Evolutionary conservation across 345 rosid genomes (phyloP), one percentile per base, ranked within the genome.

Genomic region (Hypericum androsaemum): DNA sequence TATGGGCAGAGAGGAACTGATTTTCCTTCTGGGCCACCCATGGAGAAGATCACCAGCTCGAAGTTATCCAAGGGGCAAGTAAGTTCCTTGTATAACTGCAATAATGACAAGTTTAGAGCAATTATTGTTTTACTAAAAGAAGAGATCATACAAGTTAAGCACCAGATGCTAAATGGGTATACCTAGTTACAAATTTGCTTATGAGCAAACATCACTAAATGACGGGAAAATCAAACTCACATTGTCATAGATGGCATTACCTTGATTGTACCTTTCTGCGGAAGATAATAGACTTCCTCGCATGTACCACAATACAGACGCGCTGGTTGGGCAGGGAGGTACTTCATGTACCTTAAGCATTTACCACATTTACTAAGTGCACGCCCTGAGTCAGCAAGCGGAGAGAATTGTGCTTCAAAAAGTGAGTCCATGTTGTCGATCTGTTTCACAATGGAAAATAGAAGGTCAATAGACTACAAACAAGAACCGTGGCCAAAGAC

Each of bases 371-470:
- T 90, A 71, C 96, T 86, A 47, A 90, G 78, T 58, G 65, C 70
- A 12, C 88, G 84, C 36, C 98, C 98, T 10, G 98, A 73, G 65
- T 80, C 87, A 45, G 84, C 81, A 56, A 84, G 81, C 32, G 86
- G 87, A 41, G 98, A 90, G 70, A 90, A 90, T 61, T 87, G 96
- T 50, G 95, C 84, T 79, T 90, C 98, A 70, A 90, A 90, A 57
- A 90, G 74, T 41, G 83, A 72, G 71, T 90, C 98, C 98, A 90
- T 90, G 78, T 79, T 82, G 50, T 78, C 87, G 52, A 90, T 87
- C 98, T 86, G 79, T 42, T 55, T 9, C 39, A 59, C 39, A 64
- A n/a, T 13, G 41, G 14, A 53, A 40, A 60, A 22, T 22, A 22
- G 4, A 22, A 22, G 32, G 32, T 22, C 32, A 22, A 22, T 22